Percentiles rank a stretch among this genome's conserved stretches.
Conservation (phyloP, 2,329 filamentous ascomycete species). For the Seiridium unicorne region DNA sequence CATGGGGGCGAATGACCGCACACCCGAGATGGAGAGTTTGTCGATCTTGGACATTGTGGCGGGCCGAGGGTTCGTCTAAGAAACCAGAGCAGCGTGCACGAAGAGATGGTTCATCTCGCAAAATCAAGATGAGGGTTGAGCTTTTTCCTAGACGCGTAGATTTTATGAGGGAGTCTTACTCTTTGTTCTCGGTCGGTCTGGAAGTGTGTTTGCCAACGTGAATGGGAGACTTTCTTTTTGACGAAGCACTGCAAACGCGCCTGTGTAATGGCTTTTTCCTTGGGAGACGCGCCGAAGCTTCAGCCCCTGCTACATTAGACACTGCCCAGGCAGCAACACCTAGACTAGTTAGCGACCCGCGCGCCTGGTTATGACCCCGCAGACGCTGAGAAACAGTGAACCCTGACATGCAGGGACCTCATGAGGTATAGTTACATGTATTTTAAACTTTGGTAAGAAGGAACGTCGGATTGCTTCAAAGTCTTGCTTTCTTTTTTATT, state of each 20-base stretch:
- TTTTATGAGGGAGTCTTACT: not conserved
- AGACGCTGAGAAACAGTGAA: not conserved
- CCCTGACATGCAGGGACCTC: not conserved
- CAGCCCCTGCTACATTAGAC: no score
- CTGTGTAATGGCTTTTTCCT: not conserved
- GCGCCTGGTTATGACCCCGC: not conserved
- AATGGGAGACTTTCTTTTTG: not conserved
- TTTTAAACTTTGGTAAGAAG: no score
- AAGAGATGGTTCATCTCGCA: not conserved
- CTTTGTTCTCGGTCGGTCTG: not conserved
- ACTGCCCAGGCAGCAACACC: slow-evolving; percentile 5
- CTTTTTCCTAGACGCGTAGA: not conserved
- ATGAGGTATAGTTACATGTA: no score
- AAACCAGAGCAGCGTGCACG: not conserved
- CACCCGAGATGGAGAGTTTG: slow-evolving; percentile 80
- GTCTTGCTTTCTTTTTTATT: no score
- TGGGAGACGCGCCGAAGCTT: slow-evolving; percentile 6
- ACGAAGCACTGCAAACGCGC: not conserved
- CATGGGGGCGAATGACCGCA: slow-evolving; percentile 80
- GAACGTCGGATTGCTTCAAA: no score
- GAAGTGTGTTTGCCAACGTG: no score
- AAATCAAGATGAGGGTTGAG: not conserved
- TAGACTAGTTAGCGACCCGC: not conserved
- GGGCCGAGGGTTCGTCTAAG: not conserved
- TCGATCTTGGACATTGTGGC: slow-evolving; percentile 74